Evolutionary conservation across 371 early-diverging fungal genomes (phyloP).

Genomic region (Mycotypha africana): DNA sequence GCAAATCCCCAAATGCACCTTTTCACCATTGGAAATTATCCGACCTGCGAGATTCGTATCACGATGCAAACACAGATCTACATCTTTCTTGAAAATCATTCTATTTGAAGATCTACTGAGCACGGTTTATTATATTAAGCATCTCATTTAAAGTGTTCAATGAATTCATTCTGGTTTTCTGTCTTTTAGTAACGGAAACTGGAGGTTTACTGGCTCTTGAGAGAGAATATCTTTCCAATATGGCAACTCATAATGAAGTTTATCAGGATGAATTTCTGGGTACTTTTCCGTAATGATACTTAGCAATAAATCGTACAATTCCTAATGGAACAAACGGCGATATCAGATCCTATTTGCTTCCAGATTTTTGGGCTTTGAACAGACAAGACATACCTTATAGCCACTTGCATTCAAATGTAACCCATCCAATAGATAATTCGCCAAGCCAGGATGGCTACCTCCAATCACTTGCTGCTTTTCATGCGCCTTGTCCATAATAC

Average conservation of each 20-base stretch:
- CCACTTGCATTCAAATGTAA: slow-evolving; percentile 58
- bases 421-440: slow-evolving; percentile 57
- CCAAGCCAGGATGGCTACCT: slow-evolving; percentile 9
- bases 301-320: slow-evolving; percentile 23
- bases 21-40: too few relatives aligned
- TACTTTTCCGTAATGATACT: slow-evolving; percentile 22
- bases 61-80: too few relatives aligned
- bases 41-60: too few relatives aligned
- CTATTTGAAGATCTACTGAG: too few relatives aligned
- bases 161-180: background rate
- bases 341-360: too few relatives aligned
- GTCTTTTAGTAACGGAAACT: slow-evolving; percentile 20
- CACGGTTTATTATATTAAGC: too few relatives aligned
- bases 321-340: slow-evolving; percentile 15
- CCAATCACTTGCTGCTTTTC: too few relatives aligned
- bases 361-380: background rate
- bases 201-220: slow-evolving; percentile 17
- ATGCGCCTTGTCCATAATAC: slow-evolving; percentile 26
- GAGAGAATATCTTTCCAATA: slow-evolving; percentile 20
- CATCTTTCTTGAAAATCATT: too few relatives aligned
- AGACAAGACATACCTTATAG: slow-evolving; percentile 47
- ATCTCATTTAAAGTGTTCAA: too few relatives aligned
- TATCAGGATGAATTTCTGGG: slow-evolving; percentile 37
- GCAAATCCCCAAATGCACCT: too few relatives aligned
- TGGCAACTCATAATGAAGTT: slow-evolving; percentile 24